Evolutionary conservation across 129 eudicot genomes (phyloP), one percentile per base, ranked within the genome.

Genomic region (Artemisia argyi): DNA sequence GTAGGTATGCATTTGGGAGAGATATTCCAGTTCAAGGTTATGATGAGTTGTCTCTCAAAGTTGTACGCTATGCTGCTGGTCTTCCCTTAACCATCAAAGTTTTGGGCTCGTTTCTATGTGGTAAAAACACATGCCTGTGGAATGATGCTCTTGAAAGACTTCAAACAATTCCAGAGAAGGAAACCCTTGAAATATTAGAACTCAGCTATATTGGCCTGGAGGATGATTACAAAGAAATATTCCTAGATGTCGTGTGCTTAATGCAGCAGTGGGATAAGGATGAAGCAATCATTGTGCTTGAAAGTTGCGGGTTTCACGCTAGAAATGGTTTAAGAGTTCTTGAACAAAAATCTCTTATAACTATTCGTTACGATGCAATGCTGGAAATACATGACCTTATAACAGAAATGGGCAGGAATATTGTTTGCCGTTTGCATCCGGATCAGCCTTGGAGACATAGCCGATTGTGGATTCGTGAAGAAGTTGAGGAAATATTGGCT

Each of bases 21-120:
- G 74, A 68, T 3, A 28, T 68, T 61, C 84, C 79, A 30, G 19
- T 66, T n/a, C 4, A 76, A 72, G 64, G 24, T 22, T 83, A 71
- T 26, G 0, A 17, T 62, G 24, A 66, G 35, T 11, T 79, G 20
- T 71, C 87, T 0, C 22, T 50, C 30, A 39, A 76, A 52, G 65
- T 83, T 48, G 84, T 72, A 14, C 44, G 74, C 17, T 60, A 65
- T 20, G 74, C 77, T n/a, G 79, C 79, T 3, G 76, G 84, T 49
- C 80, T 83, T 14, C 87, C 87, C 50, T 79, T 83, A 71, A 83
- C 84, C 7, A 53, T 83, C 11, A 78, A 76, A 60, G 84, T 83
- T 9, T 72, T 83, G 65, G 87, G 87, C 59, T 78, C 87, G 3
- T 73, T 65, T n/a, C 70, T 83, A 13, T 71, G 79, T 50, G 65